phyloP scores from a whole-genome alignment of 106 monocot genomes.

The Agapanthus africanus region DNA sequence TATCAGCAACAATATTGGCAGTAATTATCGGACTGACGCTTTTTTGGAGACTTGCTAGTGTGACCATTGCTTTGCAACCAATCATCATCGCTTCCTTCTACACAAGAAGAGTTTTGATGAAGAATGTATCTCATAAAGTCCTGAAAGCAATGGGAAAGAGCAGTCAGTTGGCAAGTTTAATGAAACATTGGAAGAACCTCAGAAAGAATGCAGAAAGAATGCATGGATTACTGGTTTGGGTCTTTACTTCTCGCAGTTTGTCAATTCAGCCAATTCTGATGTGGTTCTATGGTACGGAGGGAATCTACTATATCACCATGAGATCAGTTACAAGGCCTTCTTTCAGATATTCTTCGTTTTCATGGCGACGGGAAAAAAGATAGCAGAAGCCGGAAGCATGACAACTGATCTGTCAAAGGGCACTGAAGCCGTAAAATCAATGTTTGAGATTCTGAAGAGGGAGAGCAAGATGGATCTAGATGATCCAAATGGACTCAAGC shows the following conservation, averaged over 20 bases:
- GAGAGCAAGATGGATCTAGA: constrained; percentile 4
- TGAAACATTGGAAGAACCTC: neutral
- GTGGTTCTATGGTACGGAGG: constrained; percentile 10
- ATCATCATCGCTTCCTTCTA: constrained; percentile 8
- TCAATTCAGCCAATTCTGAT: neutral
- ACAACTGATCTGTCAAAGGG: constrained; percentile 8
- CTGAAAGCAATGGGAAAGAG: neutral
- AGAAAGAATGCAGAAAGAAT: neutral
- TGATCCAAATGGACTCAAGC: neutral
- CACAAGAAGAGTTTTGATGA: neutral
- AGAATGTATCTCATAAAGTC: neutral
- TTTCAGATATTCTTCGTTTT: too few relatives aligned
- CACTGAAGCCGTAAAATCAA: neutral
- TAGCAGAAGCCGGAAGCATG: constrained; percentile 9
- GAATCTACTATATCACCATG: neutral
- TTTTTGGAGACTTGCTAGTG: constrained; percentile 6
- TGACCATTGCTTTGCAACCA: constrained; percentile 7
- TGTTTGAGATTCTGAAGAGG: constrained; percentile 8
- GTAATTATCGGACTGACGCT: neutral
- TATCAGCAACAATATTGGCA: neutral
- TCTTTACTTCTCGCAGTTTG: constrained; percentile 3
- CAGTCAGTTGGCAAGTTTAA: constrained; percentile 7
- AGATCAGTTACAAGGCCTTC: constrained; percentile 6
- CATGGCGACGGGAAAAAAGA: neutral
- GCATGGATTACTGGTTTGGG: constrained; percentile 3